A percentile compares a stretch with the other conserved stretches of the same genome.
Conservation (phyloP, 331 rosid species). For the Cydonia oblonga region DNA sequence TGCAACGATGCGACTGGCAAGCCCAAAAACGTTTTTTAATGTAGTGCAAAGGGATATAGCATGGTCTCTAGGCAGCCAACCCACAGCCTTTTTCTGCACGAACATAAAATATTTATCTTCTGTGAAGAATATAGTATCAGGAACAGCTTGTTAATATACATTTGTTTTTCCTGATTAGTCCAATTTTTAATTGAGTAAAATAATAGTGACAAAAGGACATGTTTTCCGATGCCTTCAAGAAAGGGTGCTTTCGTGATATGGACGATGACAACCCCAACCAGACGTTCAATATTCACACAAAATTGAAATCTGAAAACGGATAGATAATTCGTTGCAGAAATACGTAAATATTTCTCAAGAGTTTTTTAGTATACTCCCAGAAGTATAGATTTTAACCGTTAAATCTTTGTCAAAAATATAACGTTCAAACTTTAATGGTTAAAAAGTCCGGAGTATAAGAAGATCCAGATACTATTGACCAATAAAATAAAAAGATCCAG, state of each 20-base stretch:
- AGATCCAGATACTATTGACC: background rate
- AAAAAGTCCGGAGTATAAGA: background rate
- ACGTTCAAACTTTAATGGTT: background rate
- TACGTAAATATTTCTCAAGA: no score
- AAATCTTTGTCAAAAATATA: background rate
- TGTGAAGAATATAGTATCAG: no score
- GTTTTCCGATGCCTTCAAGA: background rate
- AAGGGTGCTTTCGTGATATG: background rate
- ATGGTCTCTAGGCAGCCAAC: slow-evolving; percentile 6
- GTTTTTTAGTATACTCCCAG: no score
- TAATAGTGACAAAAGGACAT: no score
- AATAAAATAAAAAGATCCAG: background rate
- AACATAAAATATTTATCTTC: background rate
- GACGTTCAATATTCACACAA: background rate
- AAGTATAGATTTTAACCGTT: background rate
- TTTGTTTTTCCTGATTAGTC: background rate
- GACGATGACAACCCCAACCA: background rate
- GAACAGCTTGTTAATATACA: background rate
- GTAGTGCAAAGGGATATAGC: background rate
- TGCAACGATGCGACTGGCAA: background rate
- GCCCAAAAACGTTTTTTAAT: background rate
- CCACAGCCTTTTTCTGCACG: background rate
- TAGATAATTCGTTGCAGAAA: background rate
- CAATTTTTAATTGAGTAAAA: no score
- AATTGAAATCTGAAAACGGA: background rate